A percentile compares a stretch with the other conserved stretches of the same genome.
phyloP scores from a whole-genome alignment of 352 stramenopile species.

The Elongisporangium prolatum region DNA sequence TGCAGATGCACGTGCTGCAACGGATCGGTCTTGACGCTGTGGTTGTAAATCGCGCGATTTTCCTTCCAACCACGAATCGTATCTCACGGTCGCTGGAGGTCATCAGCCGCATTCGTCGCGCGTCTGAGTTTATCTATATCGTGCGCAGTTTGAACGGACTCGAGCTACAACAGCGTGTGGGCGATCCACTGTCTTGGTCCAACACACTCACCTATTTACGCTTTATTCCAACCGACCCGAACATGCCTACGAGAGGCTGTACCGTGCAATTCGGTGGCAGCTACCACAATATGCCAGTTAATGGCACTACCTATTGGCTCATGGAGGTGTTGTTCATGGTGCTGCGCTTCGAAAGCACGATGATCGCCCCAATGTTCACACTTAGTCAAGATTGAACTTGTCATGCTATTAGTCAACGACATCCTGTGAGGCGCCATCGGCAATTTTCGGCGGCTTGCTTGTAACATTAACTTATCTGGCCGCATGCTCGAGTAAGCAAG shows the following conservation, averaged over 20 bases:
- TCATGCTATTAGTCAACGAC: background rate
- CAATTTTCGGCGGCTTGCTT: background rate
- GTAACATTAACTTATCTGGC: background rate
- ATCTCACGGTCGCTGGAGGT: slow-evolving; percentile 42
- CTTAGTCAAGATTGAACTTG: slow-evolving; percentile 19
- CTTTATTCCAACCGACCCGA: slow-evolving; percentile 32
- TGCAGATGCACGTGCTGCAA: slow-evolving; percentile 40
- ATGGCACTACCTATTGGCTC: slow-evolving; percentile 44
- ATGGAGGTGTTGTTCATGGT: slow-evolving; percentile 55
- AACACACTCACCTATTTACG: slow-evolving; percentile 39
- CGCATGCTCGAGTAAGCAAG: background rate
- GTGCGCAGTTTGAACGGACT: slow-evolving; percentile 31
- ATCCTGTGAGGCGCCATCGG: background rate
- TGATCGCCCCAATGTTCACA: slow-evolving; percentile 45
- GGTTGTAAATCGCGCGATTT: slow-evolving; percentile 49
- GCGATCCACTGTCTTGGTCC: slow-evolving; percentile 27
- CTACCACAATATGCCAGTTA: slow-evolving; percentile 33
- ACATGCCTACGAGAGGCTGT: slow-evolving; percentile 22
- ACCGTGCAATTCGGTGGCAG: slow-evolving; percentile 37
- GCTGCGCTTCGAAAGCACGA: slow-evolving; percentile 44
- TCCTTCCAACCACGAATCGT: slow-evolving; percentile 29
- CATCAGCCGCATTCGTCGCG: slow-evolving; percentile 35
- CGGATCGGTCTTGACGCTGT: slow-evolving; percentile 38
- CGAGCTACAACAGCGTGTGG: slow-evolving; percentile 30
- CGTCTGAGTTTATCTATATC: slow-evolving; percentile 41